Evolutionary conservation across 2,329 filamentous ascomycete genomes (phyloP), one percentile per base, ranked within the genome.

Genomic region (Exophiala sideris): DNA sequence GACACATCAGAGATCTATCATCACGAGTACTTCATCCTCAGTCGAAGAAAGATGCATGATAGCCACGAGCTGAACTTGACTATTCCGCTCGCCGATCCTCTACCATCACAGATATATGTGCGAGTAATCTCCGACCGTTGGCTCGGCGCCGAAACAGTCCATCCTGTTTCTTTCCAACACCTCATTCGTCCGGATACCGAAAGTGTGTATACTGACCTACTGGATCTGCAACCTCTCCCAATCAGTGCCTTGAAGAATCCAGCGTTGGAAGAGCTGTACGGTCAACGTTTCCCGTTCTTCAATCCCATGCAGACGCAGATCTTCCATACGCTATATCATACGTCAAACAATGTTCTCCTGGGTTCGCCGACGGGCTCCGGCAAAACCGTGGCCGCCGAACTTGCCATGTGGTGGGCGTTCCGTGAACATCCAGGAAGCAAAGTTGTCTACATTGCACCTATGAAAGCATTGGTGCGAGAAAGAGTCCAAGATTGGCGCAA

Each of bases 361-460:
- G 94, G 95, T 6, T 97, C 94, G 2, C 95, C 94, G 0, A 99
- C 95, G 0, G 94, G 94, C 54, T 96, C 91, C 78, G 94, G 94
- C 54, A 99, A 99, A 77, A 99, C 95, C 0, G 88, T 99, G 38
- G 94, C 95, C 14, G 91, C 89, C 45, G 94, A 99, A 68, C 75
- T 99, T 57, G 91, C 95, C 21, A 97, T 99, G 92, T 99, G 95
- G 95, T 96, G 91, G 91, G 92, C 94, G 2, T 97, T 99, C 73
- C 85, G 91, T 11, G 91, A 96, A 68, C 87, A 87, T 47, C 94
- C 94, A 1, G 91, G 91, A 3, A 96, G 91, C 3, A 99, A 99
- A 73, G 91, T 99, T 2, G 94, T 99, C 10, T 99, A 99, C 70
- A 97, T 99, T 67, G 94, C 94, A 2, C 95, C 95, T 0, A 99